These are phyloP conservation scores for Sporothrix pallida DNA, from an alignment of 2,329 filamentous ascomycete genomes.

Conservation along the genomic window DNA sequence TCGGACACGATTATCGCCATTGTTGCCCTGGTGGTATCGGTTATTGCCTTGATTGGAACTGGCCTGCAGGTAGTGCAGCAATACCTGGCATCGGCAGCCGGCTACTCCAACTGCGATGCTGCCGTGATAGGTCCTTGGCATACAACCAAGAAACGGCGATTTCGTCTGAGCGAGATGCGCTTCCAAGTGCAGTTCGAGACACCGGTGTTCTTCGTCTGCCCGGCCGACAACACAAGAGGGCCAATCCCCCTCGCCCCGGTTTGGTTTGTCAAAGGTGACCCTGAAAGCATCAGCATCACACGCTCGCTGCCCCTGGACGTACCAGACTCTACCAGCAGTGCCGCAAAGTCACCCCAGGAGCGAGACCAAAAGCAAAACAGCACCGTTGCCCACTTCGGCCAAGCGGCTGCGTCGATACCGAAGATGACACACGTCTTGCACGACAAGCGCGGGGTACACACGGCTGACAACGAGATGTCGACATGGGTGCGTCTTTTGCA, in stretches of 20 bases:
- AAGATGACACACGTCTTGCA: background rate
- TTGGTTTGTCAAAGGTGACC: conserved; percentile 49
- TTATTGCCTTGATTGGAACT: conserved; percentile 54
- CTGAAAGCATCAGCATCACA: conserved; percentile 42
- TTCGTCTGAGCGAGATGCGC: conserved; percentile 53
- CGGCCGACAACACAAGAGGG: conserved; percentile 49
- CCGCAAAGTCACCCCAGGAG: conserved; percentile 43
- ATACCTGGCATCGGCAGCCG: conserved; percentile 57
- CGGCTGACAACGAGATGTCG: conserved; percentile 61
- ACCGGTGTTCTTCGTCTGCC: conserved; percentile 58
- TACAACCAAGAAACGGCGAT: conserved; percentile 48
- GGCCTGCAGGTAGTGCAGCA: conserved; percentile 57
- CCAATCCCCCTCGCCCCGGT: conserved; percentile 43
- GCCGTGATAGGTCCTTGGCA: conserved; percentile 57
- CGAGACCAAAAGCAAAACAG: conserved; percentile 23
- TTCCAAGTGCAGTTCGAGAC: conserved; percentile 58
- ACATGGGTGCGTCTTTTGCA: conserved; percentile 61
- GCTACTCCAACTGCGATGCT: conserved; percentile 55
- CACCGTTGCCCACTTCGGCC: background rate
- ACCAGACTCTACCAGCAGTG: background rate
- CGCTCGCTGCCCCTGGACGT: conserved; percentile 15
- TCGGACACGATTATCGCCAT: conserved; percentile 50
- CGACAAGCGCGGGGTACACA: conserved; percentile 50
- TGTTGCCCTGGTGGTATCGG: conserved; percentile 55
- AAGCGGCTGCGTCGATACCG: conserved; percentile 33